These are phyloP conservation scores for Carex cristatella DNA, from an alignment of 176 grass and related monocot species.

Conservation along the genomic window DNA sequence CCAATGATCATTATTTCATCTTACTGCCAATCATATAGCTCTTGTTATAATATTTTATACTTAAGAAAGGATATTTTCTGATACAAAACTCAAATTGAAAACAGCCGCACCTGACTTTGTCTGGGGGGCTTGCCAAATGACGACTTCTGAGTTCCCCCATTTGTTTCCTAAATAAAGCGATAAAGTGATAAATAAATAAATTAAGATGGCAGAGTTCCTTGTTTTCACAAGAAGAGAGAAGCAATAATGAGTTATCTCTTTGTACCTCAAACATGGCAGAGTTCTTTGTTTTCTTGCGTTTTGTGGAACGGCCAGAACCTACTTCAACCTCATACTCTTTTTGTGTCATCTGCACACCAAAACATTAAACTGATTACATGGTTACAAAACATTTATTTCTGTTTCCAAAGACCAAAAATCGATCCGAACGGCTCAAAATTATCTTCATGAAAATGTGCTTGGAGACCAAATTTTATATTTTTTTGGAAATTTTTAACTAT, in stretches of 20 bases:
- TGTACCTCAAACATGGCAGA: slow-evolving; percentile 87
- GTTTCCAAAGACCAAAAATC: too few relatives aligned
- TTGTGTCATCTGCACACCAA: slow-evolving; percentile 47
- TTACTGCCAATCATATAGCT: neutral
- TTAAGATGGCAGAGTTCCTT: too few relatives aligned
- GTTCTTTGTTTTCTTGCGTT: slow-evolving; percentile 85
- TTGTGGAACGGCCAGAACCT: slow-evolving; percentile 74
- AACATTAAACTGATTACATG: too few relatives aligned
- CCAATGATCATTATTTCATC: neutral
- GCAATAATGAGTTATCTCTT: slow-evolving; percentile 6
- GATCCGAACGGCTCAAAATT: too few relatives aligned
- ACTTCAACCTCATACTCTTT: slow-evolving; percentile 94
- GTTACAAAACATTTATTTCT: too few relatives aligned
- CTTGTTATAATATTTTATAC: neutral
- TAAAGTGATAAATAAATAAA: slow-evolving; percentile 16
- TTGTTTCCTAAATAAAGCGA: slow-evolving; percentile 41
- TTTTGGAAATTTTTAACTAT: too few relatives aligned
- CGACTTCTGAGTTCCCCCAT: slow-evolving; percentile 38
- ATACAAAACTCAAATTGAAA: neutral
- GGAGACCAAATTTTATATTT: too few relatives aligned
- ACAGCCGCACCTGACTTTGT: slow-evolving; percentile 52
- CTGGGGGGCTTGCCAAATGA: slow-evolving; percentile 37
- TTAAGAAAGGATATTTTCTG: neutral
- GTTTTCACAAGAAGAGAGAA: slow-evolving; percentile 2
- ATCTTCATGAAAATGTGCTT: too few relatives aligned